phyloP scores from a whole-genome alignment of 768 basidiomycete species.

The Trametes gibbosa region DNA sequence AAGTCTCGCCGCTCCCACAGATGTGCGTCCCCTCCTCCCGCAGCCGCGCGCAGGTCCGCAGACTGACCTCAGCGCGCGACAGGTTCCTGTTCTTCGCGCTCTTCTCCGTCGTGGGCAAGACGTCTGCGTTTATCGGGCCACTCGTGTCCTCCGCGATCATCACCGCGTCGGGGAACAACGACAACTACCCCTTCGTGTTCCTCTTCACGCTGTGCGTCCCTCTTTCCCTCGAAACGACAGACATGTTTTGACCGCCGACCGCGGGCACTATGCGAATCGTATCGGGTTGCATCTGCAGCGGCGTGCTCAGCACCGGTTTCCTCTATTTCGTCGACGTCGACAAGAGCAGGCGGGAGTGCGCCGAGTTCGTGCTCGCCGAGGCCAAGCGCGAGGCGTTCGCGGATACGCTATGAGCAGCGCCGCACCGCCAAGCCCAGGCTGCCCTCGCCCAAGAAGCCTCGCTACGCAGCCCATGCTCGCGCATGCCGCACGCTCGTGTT shows the following conservation, averaged over 20 bases:
- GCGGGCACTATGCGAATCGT: not conserved
- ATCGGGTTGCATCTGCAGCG: conserved; percentile 32
- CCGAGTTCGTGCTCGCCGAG: conserved; percentile 59
- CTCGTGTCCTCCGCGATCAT: conserved; percentile 76
- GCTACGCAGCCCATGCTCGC: not conserved
- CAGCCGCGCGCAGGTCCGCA: not conserved
- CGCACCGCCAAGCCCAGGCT: too few relatives aligned
- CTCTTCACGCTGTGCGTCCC: conserved; percentile 60
- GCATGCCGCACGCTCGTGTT: not conserved
- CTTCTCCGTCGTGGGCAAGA: conserved; percentile 74
- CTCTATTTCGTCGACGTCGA: conserved; percentile 61
- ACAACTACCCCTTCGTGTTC: conserved; percentile 77
- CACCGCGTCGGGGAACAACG: conserved; percentile 60
- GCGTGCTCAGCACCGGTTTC: conserved; percentile 53
- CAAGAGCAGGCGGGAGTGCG: conserved; percentile 63
- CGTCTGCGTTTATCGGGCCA: conserved; percentile 74
- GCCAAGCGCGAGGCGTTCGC: conserved; percentile 39
- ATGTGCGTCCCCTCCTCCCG: conserved; percentile 42
- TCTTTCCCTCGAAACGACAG: not conserved
- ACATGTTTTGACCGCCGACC: not conserved
- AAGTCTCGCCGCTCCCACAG: conserved; percentile 70
- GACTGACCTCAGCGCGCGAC: not conserved
- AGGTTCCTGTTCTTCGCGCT: conserved; percentile 76
- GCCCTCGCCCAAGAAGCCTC: too few relatives aligned
- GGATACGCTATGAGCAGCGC: not conserved